Evolutionary conservation across 441 rosid genomes (phyloP), one percentile per base, ranked within the genome.

Genomic region (Populus trichocarpa): DNA sequence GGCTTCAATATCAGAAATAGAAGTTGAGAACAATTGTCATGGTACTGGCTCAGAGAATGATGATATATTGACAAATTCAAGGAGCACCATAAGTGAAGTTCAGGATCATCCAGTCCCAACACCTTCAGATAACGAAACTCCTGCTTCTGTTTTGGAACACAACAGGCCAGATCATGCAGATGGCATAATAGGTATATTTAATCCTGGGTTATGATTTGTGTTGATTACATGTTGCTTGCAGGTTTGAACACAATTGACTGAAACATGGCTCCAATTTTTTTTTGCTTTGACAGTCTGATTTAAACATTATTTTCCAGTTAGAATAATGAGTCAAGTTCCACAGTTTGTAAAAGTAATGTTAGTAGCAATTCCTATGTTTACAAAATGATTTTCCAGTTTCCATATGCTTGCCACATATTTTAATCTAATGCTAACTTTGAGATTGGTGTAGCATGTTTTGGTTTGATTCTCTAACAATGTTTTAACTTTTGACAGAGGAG

Each of bases 1-100:
- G 80, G 87, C 82, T 25, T 81, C 87, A 75, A 83, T 82, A 79
- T 88, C 92, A 75, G 98, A 92, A 87, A 93, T 85, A 77, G 95
- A 90, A 85, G 71, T 73, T 7, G 88, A 86, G 81, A 82, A 86
- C 73, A 73, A 76, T 80, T 74, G 75, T 85, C 86, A 73, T 40
- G 82, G 77, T 66, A 73, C 72, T 77, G 69, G 77, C 79, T 83
- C 87, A 50, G 88, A 77, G 77, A 81, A 75, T 78, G 88, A 79
- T 76, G 91, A 80, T 75, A 75, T 42, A 64, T 83, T 86, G 74
- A 78, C 78, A 40, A 84, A 80, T 73, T 78, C 83, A 14, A 85
- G 86, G 78, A 73, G 85, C 85, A 83, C 75, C 73, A 69, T 26
- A 26, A 76, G 85, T 82, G 90, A 82, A 81, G 53, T 80, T 73